Evolutionary conservation across 2,329 filamentous ascomycete species (phyloP), one percentile per base, ranked within the genome.

Genomic region (Zarea fungicola): DNA sequence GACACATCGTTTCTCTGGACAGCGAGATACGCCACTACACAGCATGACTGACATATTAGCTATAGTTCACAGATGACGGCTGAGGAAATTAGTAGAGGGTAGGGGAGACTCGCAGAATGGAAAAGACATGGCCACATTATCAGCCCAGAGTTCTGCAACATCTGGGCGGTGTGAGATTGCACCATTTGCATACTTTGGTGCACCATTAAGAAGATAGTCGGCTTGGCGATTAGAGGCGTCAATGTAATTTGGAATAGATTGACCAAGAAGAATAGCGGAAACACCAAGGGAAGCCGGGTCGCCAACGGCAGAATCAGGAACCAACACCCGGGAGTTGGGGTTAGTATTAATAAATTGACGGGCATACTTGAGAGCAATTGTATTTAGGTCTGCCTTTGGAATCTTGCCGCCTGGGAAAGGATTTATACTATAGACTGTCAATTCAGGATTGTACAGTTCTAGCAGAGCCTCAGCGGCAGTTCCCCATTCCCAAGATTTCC

Each of bases 401-500:
- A 54, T 39, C 26, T 41, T 49, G 41, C 52, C 52, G 29, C 35
- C 31, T 2, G 52, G 52, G 25, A 54, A 54, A 25, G 52, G 52
- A 22, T 52, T 43, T 11, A 28, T n/a, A 16, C 45, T 42, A 37
- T 50, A 54, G 19, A 54, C 52, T 34, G 52, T 52, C 3, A 54
- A 37, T 10, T 54, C 50, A 5, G 35, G 35, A 39, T 54, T 52
- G 31, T 54, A 42, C 11, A 54, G 46, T 34, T 54, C 52, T 26
- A 54, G 40, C 7, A 54, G 49, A 11, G 52, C 52, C 37, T 54
- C 28, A 5, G 52, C 52, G 6, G 52, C 37, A 23, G 52, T 54
- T n/a, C 52, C 52, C 52, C 52, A 54, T 54, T 54, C 52, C 52
- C 52, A 54, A 5, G 52, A 54, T 18, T 54, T 42, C 13, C 22